Base-by-base conservation (phyloP, 257 asterid genomes). In the Nicotiana tomentosiformis region DNA sequence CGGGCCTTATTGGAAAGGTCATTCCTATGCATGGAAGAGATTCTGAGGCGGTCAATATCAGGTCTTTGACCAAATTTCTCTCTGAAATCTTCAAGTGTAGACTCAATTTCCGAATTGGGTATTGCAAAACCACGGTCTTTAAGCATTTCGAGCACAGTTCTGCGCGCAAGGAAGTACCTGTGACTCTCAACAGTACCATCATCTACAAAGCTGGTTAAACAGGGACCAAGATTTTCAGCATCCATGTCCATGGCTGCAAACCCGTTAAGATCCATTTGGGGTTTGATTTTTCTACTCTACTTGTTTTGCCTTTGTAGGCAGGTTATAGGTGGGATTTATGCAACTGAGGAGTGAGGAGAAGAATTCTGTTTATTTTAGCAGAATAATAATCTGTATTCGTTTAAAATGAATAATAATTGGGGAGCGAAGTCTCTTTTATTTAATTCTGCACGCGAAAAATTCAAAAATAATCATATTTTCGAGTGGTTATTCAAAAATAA, bases 41-140 rank as follows among this genome's bases (percentile, higher is more conserved):
- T 90, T 77, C 87, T 89, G 82, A 96, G 87, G 32, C 83, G 86
- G 1, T 88, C 93, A 43, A 72, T 26, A 23, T 87, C 94, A 15
- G 94, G 96, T 14, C 2, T 58, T 46, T 89, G 86, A 1, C 97
- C 94, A 30, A 87, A 87, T 85, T 86, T 91, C 2, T 72, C 80
- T 2, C 98, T 92, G 74, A 96, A 96, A 3, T 91, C 93, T 30
- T 87, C 84, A 35, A 96, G 93, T 18, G 97, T 83, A 12, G 91
- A n/a, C 15, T 89, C 94, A 76, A 94, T 88, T 33, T 94, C 98
- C 0, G 91, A 77, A 76, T 29, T 82, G 78, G 97, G 98, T 16
- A 94, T 93, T 12, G 93, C 91, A 79, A 88, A 96, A 35, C 98
- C 99, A 58, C 99, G 96, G 61, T 96, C 98, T 85, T 86, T 92